Evolutionary conservation across 2,329 filamentous ascomycete species (phyloP).

Genomic region (Xylariaceae sp.): DNA sequence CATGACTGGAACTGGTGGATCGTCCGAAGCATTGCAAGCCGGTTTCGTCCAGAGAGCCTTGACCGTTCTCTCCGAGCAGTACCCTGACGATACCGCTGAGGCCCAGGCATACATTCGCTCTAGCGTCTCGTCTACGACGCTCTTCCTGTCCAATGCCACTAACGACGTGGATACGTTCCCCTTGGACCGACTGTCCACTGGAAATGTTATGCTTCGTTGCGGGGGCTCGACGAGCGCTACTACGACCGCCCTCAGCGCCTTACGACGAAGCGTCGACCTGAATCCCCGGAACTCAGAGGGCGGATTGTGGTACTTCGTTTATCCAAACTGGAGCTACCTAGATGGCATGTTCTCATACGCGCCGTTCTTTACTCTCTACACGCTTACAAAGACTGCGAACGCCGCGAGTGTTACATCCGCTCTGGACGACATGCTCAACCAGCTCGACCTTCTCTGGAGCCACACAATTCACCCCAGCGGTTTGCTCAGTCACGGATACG

Average conservation of each 20-base stretch:
- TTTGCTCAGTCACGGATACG: slow-evolving; percentile 35
- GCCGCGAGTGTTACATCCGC: slow-evolving; percentile 3
- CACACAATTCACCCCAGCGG: slow-evolving; percentile 26
- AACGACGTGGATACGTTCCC: slow-evolving; percentile 28
- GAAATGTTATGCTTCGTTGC: slow-evolving; percentile 25
- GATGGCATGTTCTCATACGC: slow-evolving; percentile 48
- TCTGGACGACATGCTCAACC: slow-evolving; percentile 27
- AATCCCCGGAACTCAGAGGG: slow-evolving; percentile 32
- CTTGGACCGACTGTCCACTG: slow-evolving; percentile 31
- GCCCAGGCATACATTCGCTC: slow-evolving; percentile 21
- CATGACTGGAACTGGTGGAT: slow-evolving; percentile 28
- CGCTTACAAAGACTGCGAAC: slow-evolving; percentile 21
- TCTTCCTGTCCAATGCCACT: slow-evolving; percentile 27
- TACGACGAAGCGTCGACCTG: slow-evolving; percentile 28
- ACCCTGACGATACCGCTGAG: slow-evolving; percentile 17
- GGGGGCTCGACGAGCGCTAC: slow-evolving; percentile 6
- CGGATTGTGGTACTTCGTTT: slow-evolving; percentile 37
- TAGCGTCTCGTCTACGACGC: slow-evolving; percentile 27
- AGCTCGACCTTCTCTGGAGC: slow-evolving; percentile 29
- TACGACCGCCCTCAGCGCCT: slow-evolving; percentile 19
- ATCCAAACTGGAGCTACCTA: slow-evolving; percentile 48
- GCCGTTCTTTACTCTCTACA: slow-evolving; percentile 35
- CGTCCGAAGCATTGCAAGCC: slow-evolving; percentile 30
- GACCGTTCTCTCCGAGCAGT: slow-evolving; percentile 24
- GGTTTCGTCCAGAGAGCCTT: slow-evolving; percentile 32